Evolutionary conservation across 192 early-diverging fungal genomes (phyloP), one percentile per base, ranked within the genome.

Genomic region (Coemansia sp.): DNA sequence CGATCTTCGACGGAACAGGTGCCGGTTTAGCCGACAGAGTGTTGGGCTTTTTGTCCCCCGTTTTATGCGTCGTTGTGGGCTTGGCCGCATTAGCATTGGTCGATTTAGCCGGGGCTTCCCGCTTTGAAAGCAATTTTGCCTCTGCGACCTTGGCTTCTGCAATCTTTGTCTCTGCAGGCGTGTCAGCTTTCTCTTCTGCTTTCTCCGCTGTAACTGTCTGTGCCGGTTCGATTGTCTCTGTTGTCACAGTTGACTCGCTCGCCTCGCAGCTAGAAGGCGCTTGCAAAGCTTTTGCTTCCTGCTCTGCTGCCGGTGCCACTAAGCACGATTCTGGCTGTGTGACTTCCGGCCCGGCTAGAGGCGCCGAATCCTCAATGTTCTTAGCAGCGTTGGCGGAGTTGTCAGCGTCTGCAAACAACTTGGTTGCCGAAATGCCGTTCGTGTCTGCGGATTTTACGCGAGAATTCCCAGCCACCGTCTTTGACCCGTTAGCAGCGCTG

Each of bases 351-450:
- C 54, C 58, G 1, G 44, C 18, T 23, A 56, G 49, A 6, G 65
- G 58, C 21, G 25, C 65, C 33, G 57, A 67, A 2, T 60, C 65
- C 25, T 51, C 58, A 9, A 60, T 52, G 33, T 33, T 42, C 18
- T 50, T 30, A 24, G 18, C 38, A 1, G 55, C 25, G 5, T 24
- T 25, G 12, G 16, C 1, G 1, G 48, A 2, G 24, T 12, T 16
- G 1, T 10, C 25, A 2, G 33, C n/a, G 35, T 19, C 47, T 7
- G 35, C 48, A 66, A 73, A 73, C 32, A 73, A 55, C 6, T 21
- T 58, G 35, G 64, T 67, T 18, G 59, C 24, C 3, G 60, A 38
- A 21, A 73, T 27, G 6, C 10, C 54, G 19, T 11, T 22, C 1
- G 11, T n/a, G 23, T 21, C 47, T n/a, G 43, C 28, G 21, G 48